Percentiles rank a stretch among this genome's conserved stretches.
phyloP scores from a whole-genome alignment of 2,329 filamentous ascomycete genomes.

The Alternaria gaisen region DNA sequence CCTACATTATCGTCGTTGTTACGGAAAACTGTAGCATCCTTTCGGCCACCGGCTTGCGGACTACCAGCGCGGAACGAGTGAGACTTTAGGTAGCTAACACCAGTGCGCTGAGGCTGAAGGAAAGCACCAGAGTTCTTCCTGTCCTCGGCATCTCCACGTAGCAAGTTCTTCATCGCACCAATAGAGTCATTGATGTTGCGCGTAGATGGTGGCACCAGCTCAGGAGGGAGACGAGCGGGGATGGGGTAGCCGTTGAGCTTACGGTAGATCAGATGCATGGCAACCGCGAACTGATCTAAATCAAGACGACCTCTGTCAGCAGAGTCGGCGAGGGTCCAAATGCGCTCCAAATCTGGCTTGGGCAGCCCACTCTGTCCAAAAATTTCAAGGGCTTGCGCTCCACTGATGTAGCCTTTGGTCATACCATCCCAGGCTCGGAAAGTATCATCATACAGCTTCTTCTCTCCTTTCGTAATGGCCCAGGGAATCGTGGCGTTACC shows the following conservation, averaged over 20 bases:
- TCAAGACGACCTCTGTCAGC: constrained; percentile 94
- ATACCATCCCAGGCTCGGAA: constrained; percentile 98
- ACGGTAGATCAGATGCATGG: constrained; percentile 98
- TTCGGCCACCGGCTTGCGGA: constrained; percentile 70
- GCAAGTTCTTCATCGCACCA: constrained; percentile 87
- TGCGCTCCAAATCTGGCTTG: constrained; percentile 85
- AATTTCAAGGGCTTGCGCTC: constrained; percentile 93
- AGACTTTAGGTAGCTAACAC: constrained; percentile 97
- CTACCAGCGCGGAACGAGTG: constrained; percentile 83
- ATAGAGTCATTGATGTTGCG: constrained; percentile 93
- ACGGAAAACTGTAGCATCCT: constrained; percentile 95
- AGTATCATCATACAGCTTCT: constrained; percentile 92
- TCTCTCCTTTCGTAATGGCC: constrained; percentile 99
- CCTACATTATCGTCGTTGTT: constrained; percentile 92
- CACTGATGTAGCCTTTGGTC: constrained; percentile 88
- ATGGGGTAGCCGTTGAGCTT: constrained; percentile 96
- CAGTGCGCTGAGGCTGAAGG: constrained; percentile 91
- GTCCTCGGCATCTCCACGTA: constrained; percentile 87
- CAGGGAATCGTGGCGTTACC: constrained; percentile 97
- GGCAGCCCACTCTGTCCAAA: constrained; percentile 95
- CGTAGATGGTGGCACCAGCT: constrained; percentile 93
- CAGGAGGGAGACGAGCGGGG: constrained; percentile 84
- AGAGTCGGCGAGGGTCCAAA: constrained; percentile 95
- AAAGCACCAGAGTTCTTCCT: constrained; percentile 90
- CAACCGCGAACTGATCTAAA: constrained; percentile 96